Percentiles rank a stretch among this genome's conserved stretches.
These are phyloP conservation scores for Balakata baccata DNA, from an alignment of 345 rosid genomes.

Conservation along the genomic window DNA sequence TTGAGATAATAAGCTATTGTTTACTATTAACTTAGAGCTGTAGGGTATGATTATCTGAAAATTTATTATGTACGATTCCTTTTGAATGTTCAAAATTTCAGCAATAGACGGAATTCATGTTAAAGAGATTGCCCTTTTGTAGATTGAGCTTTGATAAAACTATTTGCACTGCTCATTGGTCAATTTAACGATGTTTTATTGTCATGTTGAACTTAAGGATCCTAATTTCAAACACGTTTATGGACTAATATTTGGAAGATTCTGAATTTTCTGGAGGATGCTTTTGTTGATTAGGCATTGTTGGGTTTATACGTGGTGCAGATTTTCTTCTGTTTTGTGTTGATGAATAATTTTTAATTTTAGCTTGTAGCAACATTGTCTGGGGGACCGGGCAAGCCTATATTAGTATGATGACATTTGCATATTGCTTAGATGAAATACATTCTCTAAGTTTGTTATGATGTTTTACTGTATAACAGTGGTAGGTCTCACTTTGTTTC, in stretches of 20 bases:
- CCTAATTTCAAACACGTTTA: not conserved
- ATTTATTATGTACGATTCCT: not conserved
- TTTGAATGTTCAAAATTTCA: not conserved
- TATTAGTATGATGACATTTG: not conserved
- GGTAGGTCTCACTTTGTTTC: slow-evolving; percentile 60
- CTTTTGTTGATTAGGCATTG: not conserved
- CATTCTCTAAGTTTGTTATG: not conserved
- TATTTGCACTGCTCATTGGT: not conserved
- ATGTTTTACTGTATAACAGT: not conserved
- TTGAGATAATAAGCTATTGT: too few species aligned
- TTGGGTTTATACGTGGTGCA: not conserved
- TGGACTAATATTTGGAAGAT: not conserved
- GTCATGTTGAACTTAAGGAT: not conserved
- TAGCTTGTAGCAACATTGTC: not conserved
- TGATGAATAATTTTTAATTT: not conserved
- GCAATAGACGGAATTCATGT: not conserved
- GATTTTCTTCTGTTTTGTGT: not conserved
- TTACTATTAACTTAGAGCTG: too few species aligned
- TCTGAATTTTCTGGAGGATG: not conserved
- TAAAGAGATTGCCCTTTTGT: not conserved
- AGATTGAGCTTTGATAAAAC: not conserved
- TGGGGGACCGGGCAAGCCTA: not conserved
- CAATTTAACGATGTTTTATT: not conserved
- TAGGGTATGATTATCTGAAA: too few species aligned
- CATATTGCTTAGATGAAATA: not conserved